Conservation (phyloP, 768 basidiomycete species). For the Leucosporidium scottii region DNA sequence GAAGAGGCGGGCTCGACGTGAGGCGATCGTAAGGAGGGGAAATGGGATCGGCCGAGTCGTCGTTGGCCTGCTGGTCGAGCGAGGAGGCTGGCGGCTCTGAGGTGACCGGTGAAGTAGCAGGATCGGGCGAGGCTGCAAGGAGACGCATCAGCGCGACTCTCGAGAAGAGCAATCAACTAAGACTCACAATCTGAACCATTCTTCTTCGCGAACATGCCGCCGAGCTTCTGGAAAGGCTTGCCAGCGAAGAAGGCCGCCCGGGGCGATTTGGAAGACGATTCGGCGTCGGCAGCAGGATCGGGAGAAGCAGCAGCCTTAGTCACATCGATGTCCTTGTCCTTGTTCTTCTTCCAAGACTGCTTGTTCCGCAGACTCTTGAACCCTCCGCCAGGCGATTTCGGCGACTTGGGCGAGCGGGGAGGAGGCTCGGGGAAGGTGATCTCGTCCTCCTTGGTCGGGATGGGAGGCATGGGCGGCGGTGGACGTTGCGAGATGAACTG, state of each 20-base stretch:
- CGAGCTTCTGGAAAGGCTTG: constrained; percentile 11
- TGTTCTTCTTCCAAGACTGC: constrained; percentile 10
- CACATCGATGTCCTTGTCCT: constrained; percentile 1
- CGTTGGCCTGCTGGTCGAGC: too few relatives aligned
- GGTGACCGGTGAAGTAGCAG: not conserved
- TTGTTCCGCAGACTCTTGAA: constrained; percentile 10
- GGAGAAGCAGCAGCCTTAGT: constrained; percentile 1
- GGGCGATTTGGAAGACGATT: not conserved
- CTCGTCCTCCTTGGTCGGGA: not conserved
- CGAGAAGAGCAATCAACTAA: not conserved
- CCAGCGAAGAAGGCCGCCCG: constrained; percentile 13
- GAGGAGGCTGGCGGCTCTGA: not conserved
- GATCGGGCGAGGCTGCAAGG: not conserved
- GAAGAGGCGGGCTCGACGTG: not conserved
- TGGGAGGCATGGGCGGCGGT: not conserved
- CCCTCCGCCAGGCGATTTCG: not conserved
- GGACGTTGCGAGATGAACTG: not conserved
- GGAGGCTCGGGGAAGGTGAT: not conserved
- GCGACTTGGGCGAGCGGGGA: not conserved
- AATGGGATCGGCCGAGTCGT: not conserved
- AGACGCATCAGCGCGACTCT: not conserved
- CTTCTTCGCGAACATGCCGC: constrained; percentile 7
- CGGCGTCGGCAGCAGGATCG: not conserved
- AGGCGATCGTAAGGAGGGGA: not conserved
- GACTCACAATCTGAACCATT: constrained; percentile 5